Evolutionary conservation across 441 rosid genomes (phyloP).

Genomic region (Croton setiger): DNA sequence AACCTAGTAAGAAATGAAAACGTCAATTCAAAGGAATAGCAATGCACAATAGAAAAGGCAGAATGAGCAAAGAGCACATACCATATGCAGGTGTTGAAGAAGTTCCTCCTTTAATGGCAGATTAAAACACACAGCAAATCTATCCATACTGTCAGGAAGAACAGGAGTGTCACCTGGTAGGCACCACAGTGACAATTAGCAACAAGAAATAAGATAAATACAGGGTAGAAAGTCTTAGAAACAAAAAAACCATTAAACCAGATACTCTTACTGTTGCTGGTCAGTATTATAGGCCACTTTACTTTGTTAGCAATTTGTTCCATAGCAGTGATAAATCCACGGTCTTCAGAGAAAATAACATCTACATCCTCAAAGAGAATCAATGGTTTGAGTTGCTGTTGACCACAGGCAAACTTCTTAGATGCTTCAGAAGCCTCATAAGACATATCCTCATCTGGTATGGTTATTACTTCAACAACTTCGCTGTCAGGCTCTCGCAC

Average conservation of each 20-base stretch:
- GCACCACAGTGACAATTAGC: conserved; percentile 27
- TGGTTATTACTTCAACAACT: conserved; percentile 37
- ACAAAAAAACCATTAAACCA: conserved; percentile 18
- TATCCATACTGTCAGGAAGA: conserved; percentile 71
- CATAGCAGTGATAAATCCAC: conserved; percentile 80
- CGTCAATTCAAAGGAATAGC: conserved; percentile 3
- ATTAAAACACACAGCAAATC: conserved; percentile 54
- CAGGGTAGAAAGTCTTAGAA: conserved; percentile 12
- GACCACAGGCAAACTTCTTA: conserved; percentile 33
- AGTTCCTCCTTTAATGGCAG: conserved; percentile 62
- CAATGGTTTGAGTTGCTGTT: conserved; percentile 53
- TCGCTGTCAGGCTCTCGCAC: conserved; percentile 24
- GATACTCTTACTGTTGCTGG: conserved; percentile 69
- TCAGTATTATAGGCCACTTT: conserved; percentile 84
- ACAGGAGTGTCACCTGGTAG: conserved; percentile 53
- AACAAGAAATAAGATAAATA: conserved; percentile 12
- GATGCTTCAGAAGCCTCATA: conserved; percentile 26
- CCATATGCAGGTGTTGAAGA: conserved; percentile 49
- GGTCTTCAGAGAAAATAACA: conserved; percentile 77
- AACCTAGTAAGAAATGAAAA: conserved; percentile 39
- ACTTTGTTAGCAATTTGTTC: conserved; percentile 86
- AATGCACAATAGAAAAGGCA: conserved; percentile 1
- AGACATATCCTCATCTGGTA: conserved; percentile 38
- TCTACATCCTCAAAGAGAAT: conserved; percentile 97
- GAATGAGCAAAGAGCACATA: conserved; percentile 31